These are phyloP conservation scores for Canavalia gladiata DNA, from an alignment of 306 rosid species.

Conservation along the genomic window DNA sequence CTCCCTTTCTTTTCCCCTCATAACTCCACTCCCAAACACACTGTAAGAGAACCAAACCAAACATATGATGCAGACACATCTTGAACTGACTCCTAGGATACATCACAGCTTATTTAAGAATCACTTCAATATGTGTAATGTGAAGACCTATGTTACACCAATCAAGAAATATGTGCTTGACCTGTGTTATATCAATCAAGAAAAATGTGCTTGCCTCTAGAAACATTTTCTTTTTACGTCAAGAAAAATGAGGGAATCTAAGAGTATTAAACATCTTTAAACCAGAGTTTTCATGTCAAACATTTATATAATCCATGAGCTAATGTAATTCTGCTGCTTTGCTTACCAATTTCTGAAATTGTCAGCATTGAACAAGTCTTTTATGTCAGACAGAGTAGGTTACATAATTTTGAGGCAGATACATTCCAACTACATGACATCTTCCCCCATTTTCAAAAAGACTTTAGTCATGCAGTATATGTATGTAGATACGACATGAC, in stretches of 20 bases:
- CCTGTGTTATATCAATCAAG: not conserved
- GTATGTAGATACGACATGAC: too few relatives aligned
- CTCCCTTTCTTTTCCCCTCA: too few relatives aligned
- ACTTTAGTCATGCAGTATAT: too few relatives aligned
- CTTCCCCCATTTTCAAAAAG: too few relatives aligned
- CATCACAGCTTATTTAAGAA: not conserved
- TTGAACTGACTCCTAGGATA: not conserved
- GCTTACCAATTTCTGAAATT: constrained; percentile 18
- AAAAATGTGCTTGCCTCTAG: not conserved
- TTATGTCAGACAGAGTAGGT: not conserved
- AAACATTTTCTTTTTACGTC: not conserved
- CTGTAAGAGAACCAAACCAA: constrained; percentile 4
- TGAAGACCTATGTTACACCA: not conserved
- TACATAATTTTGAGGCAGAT: not conserved
- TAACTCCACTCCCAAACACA: too few relatives aligned
- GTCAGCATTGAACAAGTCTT: not conserved
- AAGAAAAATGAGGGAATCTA: not conserved
- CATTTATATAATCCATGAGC: not conserved
- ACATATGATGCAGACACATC: too few relatives aligned
- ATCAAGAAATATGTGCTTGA: too few relatives aligned
- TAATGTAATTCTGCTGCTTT: not conserved
- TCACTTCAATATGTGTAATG: not conserved
- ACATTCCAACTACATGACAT: not conserved
- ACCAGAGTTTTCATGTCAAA: not conserved
- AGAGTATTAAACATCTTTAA: not conserved